Evolutionary conservation across 129 eudicot species (phyloP), one percentile per base, ranked within the genome.

Genomic region (Logfia minima): DNA sequence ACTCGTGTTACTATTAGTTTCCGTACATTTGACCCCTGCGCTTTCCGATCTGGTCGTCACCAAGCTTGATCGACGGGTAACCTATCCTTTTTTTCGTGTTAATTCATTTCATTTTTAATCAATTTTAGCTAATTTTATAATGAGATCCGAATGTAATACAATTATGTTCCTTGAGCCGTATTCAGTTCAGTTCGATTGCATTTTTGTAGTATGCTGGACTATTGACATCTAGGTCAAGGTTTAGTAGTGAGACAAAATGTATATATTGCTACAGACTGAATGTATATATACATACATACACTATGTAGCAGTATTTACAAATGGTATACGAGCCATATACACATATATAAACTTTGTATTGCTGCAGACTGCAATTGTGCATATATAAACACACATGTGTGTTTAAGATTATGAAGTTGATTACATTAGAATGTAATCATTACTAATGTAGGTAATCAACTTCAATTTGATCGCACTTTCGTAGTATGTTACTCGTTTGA

Each of bases 11-110:
- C 79, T 82, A 34, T 6, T 74, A 64, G 24, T 68, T 32, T 56
- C 84, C 39, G 16, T 83, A 29, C 79, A 79, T 63, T 71, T 66
- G 11, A 45, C 85, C 5, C 83, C 81, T 39, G 83, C 72, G 13
- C 75, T 80, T 11, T 88, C 92, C 83, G 88, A 88, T 88, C 86
- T 88, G 23, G 21, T 83, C 84, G 73, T 88, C 83, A 72, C 86
- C 75, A 85, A 72, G 76, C 81, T 86, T 68, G 89, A 85, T 76
- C 87, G 88, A 41, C 86, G 82, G 73, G 89, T 88, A 82, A 31
- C 22, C 18, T 5, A 1, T 71, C 66, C 4, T 16, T 51, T 63
- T 0, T 64, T 31, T 71, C 61, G 58, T 82, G 32, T 79, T 63
- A 43, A n/a, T 69, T 39, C 4, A n/a, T 79, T 28, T 71, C 31